Conservation (phyloP, 2,329 filamentous ascomycete species). For the Aspergillus ochraceoroseus region DNA sequence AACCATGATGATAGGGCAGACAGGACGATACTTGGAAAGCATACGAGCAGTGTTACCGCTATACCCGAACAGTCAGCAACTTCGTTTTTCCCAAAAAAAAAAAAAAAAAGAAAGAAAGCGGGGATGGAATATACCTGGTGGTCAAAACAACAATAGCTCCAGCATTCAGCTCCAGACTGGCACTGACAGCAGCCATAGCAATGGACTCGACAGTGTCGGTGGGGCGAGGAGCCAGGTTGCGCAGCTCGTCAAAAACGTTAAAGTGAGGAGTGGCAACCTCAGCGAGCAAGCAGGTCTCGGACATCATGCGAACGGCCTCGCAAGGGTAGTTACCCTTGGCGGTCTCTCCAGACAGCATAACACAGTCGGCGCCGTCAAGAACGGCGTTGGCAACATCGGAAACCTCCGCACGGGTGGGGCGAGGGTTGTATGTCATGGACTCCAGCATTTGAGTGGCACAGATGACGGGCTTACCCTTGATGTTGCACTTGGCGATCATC, state of each 20-base stretch:
- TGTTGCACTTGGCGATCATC: constrained; percentile 99
- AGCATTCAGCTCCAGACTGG: constrained; percentile 92
- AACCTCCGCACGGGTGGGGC: constrained; percentile 95
- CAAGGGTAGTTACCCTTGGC: constrained; percentile 94
- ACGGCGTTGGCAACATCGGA: constrained; percentile 98
- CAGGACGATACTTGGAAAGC: constrained; percentile 95
- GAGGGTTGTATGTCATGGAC: constrained; percentile 99
- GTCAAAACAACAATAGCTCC: constrained; percentile 94
- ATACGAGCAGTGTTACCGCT: constrained; percentile 90
- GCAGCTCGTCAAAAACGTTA: constrained; percentile 92
- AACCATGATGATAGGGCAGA: constrained; percentile 99
- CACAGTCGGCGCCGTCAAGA: constrained; percentile 95
- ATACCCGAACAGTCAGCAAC: constrained; percentile 22
- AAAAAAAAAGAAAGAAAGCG: neutral
- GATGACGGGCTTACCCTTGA: constrained; percentile 97
- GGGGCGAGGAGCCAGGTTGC: constrained; percentile 74
- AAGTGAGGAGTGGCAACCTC: constrained; percentile 98
- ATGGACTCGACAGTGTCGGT: constrained; percentile 88
- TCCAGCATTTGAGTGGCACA: constrained; percentile 99
- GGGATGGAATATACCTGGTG: constrained; percentile 60
- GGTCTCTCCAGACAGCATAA: constrained; percentile 99
- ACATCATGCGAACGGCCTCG: constrained; percentile 95
- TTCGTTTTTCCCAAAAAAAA: too few relatives aligned
- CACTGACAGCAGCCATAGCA: constrained; percentile 93
- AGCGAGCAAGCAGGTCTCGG: constrained; percentile 91